These are phyloP conservation scores for Simplicillium sp. DNA, from an alignment of 2,329 filamentous ascomycete genomes.

Conservation along the genomic window DNA sequence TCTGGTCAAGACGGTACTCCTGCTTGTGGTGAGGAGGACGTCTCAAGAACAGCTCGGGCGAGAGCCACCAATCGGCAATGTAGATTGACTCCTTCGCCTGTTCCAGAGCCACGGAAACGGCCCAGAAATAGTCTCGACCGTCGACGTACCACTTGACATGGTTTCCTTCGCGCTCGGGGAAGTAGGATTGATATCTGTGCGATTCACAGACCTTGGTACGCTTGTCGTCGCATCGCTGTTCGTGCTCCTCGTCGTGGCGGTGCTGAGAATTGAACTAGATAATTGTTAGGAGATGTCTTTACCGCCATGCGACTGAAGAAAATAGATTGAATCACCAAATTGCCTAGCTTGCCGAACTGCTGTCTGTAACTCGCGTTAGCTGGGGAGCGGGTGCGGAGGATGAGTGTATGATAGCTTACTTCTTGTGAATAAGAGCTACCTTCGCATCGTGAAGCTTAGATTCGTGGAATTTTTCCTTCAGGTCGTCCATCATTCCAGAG, in stretches of 20 bases:
- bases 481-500: conserved; percentile 30
- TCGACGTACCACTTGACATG: conserved; percentile 96
- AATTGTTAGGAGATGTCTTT: conserved; percentile 1
- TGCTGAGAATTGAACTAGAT: conserved; percentile 73
- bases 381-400: not conserved
- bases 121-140: conserved; percentile 89
- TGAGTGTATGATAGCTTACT: conserved; percentile 28
- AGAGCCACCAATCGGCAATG: conserved; percentile 95
- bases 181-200: conserved; percentile 84
- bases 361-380: conserved; percentile 21
- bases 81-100: conserved; percentile 88
- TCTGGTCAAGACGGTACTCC: conserved; percentile 76
- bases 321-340: conserved; percentile 36
- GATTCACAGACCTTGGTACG: conserved; percentile 59
- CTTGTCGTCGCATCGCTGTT: conserved; percentile 74
- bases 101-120: conserved; percentile 84
- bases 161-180: conserved; percentile 78
- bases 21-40: conserved; percentile 75
- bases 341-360: conserved; percentile 53
- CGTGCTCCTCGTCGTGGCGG: conserved; percentile 88
- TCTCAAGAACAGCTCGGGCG: conserved; percentile 76
- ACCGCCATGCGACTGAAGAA: not conserved
- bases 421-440: conserved; percentile 46
- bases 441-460: conserved; percentile 48
- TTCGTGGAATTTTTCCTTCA: conserved; percentile 47